phyloP scores from a whole-genome alignment of 2,329 filamentous ascomycete species.

The Atkinsonella texensis region DNA sequence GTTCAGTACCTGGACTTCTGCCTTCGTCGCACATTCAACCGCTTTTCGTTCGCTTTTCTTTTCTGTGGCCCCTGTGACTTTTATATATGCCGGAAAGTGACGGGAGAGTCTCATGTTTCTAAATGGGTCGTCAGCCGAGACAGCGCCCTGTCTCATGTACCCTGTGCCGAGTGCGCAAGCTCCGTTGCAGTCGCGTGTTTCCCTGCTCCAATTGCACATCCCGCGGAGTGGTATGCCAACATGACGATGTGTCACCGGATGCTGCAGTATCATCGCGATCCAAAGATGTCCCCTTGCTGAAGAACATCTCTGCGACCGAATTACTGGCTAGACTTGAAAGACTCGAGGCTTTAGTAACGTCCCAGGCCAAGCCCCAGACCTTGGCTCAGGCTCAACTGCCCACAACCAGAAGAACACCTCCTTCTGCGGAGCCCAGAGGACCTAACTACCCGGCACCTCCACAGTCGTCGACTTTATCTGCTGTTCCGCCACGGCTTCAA shows the following conservation, averaged over 20 bases:
- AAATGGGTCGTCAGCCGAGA: constrained; percentile 21
- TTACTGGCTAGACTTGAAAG: constrained; percentile 13
- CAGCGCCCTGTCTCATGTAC: constrained; percentile 24
- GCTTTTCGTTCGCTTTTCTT: not conserved
- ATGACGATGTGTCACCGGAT: constrained; percentile 8
- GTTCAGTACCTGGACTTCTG: not conserved
- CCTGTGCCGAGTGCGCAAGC: constrained; percentile 22
- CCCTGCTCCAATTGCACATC: constrained; percentile 25
- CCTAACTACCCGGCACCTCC: constrained; percentile 6
- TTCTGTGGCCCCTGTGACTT: not conserved
- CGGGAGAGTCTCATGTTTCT: not conserved
- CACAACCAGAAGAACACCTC: not conserved
- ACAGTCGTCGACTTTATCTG: constrained; percentile 8
- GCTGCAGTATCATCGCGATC: not conserved
- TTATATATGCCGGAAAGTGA: not conserved
- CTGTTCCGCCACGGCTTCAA: constrained; percentile 19
- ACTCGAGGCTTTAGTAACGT: constrained; percentile 11
- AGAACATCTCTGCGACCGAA: constrained; percentile 11
- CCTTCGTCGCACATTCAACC: not conserved
- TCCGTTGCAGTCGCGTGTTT: constrained; percentile 24
- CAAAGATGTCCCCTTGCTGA: constrained; percentile 4
- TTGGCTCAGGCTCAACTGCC: not conserved
- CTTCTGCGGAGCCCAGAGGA: not conserved
- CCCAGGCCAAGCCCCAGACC: constrained; percentile 5
- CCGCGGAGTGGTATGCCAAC: constrained; percentile 21